Evolutionary conservation across 768 basidiomycete genomes (phyloP), one percentile per base, ranked within the genome.

Genomic region (Hygrocybe coccinea): DNA sequence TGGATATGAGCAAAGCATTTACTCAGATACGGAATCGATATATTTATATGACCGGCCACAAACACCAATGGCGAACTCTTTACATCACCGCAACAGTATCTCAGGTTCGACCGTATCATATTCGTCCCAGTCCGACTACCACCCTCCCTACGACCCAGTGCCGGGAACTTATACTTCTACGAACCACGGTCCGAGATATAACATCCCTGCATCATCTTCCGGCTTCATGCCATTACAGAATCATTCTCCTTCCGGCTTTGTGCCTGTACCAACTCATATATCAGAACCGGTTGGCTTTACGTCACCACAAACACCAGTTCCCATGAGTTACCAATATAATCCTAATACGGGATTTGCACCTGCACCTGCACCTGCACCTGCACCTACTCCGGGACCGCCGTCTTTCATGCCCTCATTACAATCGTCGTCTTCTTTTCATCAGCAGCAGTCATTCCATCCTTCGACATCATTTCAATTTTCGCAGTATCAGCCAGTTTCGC

Each of bases 181-280:
- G 1, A 62, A 67, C 25, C 76, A 77, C 60, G 81, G 80, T 34
- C 81, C 86, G 11, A 76, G 88, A 51, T 83, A 86, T 60, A 89
- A 84, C 60, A 71, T 87, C 56, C 86, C 87, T 17, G 63, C 79
- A 1, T 70, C 82, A 6, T 83, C 87, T 0, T 86, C 87, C 10
- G 87, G 88, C 11, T 91, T 89, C 62, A 71, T 81, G 52, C 83
- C 87, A 37, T 64, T 86, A 44, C 65, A 52, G 36, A n/a, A 22
- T 22, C 44, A n/a, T 17, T 46, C 48, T n/a, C 17, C 48, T 15
- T 21, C n/a, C 5, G 25, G 48, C 24, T 50, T 50, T 34, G 22
- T 22, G 15, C 21, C 44, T n/a, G 7, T 46, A 22, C 48, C 48
- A 2, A 29, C 48, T 37, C 48, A 34, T 47, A 15, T 44, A 15